phyloP scores from a whole-genome alignment of 2,329 filamentous ascomycete species.

The Claviceps digitariae region DNA sequence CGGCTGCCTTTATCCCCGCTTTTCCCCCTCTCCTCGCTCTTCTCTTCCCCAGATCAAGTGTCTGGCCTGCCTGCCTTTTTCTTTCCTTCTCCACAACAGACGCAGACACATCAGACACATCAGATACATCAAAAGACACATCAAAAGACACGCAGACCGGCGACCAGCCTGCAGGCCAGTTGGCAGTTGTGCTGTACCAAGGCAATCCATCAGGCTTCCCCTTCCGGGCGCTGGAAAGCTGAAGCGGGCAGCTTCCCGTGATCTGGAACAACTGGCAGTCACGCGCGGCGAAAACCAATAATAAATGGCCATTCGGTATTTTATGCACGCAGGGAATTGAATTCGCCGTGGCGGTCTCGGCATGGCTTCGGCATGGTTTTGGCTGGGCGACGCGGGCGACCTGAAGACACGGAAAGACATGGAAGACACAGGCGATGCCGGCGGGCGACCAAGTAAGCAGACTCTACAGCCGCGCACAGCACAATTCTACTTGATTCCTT shows the following conservation, averaged over 20 bases:
- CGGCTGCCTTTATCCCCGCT: background rate
- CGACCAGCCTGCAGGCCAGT: too few species aligned
- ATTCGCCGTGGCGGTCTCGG: background rate
- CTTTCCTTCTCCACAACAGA: background rate
- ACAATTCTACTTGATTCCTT: too few species aligned
- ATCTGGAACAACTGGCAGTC: constrained; percentile 5
- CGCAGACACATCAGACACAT: too few species aligned
- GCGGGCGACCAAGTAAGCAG: background rate
- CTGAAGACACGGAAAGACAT: background rate
- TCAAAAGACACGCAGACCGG: too few species aligned
- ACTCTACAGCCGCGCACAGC: too few species aligned
- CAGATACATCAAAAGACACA: too few species aligned
- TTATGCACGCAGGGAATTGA: background rate
- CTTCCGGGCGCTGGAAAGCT: too few species aligned
- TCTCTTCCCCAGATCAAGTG: background rate
- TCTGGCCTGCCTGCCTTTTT: background rate
- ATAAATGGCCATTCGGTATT: background rate
- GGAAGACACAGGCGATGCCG: too few species aligned
- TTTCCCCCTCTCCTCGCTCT: background rate
- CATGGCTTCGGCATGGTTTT: background rate
- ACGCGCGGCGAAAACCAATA: background rate
- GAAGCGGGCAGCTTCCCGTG: constrained; percentile 1
- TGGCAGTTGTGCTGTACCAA: too few species aligned
- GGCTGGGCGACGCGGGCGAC: too few species aligned
- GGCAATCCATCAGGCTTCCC: background rate